Conservation (phyloP, 1,139 yeast genomes). For the Kodamaea suecica region DNA sequence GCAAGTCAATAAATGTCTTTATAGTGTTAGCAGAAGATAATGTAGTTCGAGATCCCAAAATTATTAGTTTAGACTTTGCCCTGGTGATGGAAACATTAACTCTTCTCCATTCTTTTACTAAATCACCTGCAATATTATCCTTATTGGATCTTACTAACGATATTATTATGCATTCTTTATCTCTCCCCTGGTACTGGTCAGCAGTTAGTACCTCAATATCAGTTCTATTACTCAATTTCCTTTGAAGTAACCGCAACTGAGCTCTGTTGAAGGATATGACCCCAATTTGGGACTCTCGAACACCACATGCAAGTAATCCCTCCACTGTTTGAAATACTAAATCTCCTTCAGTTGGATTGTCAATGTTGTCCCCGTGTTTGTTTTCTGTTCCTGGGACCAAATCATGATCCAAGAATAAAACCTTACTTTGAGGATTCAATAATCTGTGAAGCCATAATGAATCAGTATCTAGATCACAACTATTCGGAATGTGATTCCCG, state of each 20-base stretch:
- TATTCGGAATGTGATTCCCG: constrained; percentile 10
- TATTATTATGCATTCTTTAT: constrained; percentile 83
- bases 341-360: constrained; percentile 69
- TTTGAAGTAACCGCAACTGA: constrained; percentile 57
- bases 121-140: constrained; percentile 67
- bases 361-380: constrained; percentile 60
- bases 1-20: constrained; percentile 57
- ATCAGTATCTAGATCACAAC: constrained; percentile 5
- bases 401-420: constrained; percentile 80
- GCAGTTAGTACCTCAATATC: constrained; percentile 83
- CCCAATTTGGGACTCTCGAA: constrained; percentile 61
- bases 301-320: constrained; percentile 59
- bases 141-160: constrained; percentile 83
- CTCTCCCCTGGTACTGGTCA: constrained; percentile 95
- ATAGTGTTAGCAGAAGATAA: constrained; percentile 55
- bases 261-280: constrained; percentile 87
- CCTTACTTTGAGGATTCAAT: constrained; percentile 44
- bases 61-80: constrained; percentile 77
- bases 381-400: constrained; percentile 55
- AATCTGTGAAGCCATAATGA: constrained; percentile 32
- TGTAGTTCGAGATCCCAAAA: constrained; percentile 74
- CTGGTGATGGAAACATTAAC: constrained; percentile 93
- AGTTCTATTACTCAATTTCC: constrained; percentile 37
- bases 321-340: constrained; percentile 62
- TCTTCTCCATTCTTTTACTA: constrained; percentile 85